Evolutionary conservation across 129 eudicot species (phyloP).

Genomic region (Tagetes erecta): DNA sequence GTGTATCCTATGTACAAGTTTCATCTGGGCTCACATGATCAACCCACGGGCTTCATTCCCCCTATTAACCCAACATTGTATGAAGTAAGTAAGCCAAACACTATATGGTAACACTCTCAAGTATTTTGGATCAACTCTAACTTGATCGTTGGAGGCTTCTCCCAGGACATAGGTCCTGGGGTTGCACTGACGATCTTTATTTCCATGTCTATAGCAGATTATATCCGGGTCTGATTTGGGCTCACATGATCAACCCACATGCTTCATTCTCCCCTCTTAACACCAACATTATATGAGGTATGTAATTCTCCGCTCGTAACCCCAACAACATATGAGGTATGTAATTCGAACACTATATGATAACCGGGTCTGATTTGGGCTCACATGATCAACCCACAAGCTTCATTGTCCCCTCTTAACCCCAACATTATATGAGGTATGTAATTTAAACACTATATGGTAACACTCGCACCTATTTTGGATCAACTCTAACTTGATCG

Average conservation of each 20-base stretch:
- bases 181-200: not conserved
- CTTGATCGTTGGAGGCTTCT: not conserved
- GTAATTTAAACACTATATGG: not conserved
- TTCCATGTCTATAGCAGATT: not conserved
- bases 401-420: conserved; percentile 5
- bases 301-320: not conserved
- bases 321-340: no score
- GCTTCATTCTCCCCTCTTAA: not conserved
- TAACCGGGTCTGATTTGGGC: not conserved
- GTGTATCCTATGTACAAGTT: not conserved
- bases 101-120: not conserved
- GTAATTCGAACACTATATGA: not conserved
- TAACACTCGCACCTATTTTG: not conserved
- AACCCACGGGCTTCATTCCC: conserved; percentile 3
- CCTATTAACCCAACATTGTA: not conserved
- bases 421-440: not conserved
- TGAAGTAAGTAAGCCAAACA: not conserved
- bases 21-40: conserved; percentile 5
- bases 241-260: not conserved
- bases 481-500: not conserved
- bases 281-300: not conserved
- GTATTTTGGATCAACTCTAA: not conserved
- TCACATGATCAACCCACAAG: not conserved
- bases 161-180: not conserved
- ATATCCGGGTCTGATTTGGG: not conserved